phyloP scores from a whole-genome alignment of 129 eudicot genomes.

The Tagetes erecta region DNA sequence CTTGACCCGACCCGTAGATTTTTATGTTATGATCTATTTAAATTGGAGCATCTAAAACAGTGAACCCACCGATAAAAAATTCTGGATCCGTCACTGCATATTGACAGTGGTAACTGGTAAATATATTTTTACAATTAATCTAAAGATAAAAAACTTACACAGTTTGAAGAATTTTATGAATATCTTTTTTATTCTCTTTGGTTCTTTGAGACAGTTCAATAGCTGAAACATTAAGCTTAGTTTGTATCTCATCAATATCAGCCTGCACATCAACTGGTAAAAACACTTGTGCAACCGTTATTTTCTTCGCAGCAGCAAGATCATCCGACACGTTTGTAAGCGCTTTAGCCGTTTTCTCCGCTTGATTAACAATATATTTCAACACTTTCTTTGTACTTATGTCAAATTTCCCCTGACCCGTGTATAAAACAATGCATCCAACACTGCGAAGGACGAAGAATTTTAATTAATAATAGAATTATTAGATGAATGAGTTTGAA shows the following conservation, averaged over 20 bases:
- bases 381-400: constrained; percentile 58
- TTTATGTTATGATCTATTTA: too few relatives aligned
- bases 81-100: too few relatives aligned
- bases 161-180: constrained; percentile 47
- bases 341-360: constrained; percentile 58
- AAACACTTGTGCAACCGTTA: constrained; percentile 59
- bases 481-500: too few relatives aligned
- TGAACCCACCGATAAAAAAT: too few relatives aligned
- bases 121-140: too few relatives aligned
- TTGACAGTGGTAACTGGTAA: too few relatives aligned
- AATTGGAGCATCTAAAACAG: too few relatives aligned
- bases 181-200: constrained; percentile 56
- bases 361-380: constrained; percentile 59
- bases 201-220: constrained; percentile 58
- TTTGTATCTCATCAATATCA: constrained; percentile 67
- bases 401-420: constrained; percentile 81
- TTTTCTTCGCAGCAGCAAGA: constrained; percentile 81
- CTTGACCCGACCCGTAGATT: too few relatives aligned
- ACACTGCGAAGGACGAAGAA: constrained; percentile 41
- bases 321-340: constrained; percentile 76
- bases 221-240: constrained; percentile 69
- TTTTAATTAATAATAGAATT: neutral
- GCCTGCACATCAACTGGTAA: constrained; percentile 69
- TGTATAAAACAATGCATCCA: constrained; percentile 82
- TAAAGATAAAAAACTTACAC: constrained; percentile 50